These are phyloP conservation scores for Rheum nobile DNA, from an alignment of 148 eudicot genomes.

Conservation along the genomic window DNA sequence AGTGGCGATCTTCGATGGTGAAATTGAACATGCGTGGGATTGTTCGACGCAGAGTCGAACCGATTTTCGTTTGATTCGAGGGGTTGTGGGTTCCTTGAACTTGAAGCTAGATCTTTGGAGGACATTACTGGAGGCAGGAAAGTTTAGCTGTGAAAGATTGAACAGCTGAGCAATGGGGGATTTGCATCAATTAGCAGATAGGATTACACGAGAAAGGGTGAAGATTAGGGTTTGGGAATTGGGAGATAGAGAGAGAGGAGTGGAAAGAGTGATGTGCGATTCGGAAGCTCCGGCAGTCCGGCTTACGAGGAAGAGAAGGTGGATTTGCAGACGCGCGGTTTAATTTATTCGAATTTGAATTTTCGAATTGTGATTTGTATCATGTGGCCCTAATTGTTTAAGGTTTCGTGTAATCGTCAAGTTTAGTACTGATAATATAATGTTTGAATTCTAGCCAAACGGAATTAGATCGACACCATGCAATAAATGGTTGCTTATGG, in stretches of 20 bases:
- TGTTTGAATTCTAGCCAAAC: too few species aligned
- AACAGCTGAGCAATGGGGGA: background rate
- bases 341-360: background rate
- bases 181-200: background rate
- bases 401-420: too few species aligned
- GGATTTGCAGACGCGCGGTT: background rate
- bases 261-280: background rate
- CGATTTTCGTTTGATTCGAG: conserved; percentile 29
- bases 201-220: background rate
- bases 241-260: background rate
- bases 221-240: background rate
- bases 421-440: too few species aligned
- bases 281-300: background rate
- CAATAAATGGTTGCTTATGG: too few species aligned
- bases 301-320: background rate
- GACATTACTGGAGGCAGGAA: conserved; percentile 5
- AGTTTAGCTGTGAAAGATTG: background rate
- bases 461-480: too few species aligned
- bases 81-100: conserved; percentile 1
- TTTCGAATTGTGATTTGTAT: background rate
- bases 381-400: too few species aligned
- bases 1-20: conserved; percentile 37
- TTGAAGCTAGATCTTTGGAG: conserved; percentile 5
- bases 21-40: conserved; percentile 4
- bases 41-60: conserved; percentile 12